Base-by-base conservation (phyloP, 1,284 basidiomycete species). In the Takashimella tepidaria region DNA sequence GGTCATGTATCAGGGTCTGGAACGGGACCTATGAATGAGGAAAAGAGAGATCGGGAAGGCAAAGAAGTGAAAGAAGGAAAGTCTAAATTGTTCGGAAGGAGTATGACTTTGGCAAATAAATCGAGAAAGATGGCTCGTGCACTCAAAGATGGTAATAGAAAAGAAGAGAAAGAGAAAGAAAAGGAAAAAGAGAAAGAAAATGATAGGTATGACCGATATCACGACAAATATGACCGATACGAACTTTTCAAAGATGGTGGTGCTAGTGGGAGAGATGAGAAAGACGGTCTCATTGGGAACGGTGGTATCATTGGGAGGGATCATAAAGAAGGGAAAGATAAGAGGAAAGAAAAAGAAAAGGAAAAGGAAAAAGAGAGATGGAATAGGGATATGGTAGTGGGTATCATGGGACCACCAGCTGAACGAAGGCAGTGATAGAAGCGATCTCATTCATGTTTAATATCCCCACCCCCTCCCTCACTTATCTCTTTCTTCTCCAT, bases 401-500 rank as follows among this genome's bases (percentile, higher is more conserved):
- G 56, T 22, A 71, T 74, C 50, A 74, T 74, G 72, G 72, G 72
- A 4, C 66, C 67, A 21, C 64, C 69, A 11, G 66, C 58, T 5
- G 66, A 64, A 10, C 53, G 59, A 41, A 48, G 56, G 43, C 60
- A 49, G 47, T n/a, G n/a, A n/a, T n/a, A n/a, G n/a, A n/a, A n/a
- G n/a, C n/a, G n/a, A n/a, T n/a, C n/a, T n/a, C n/a, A n/a, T n/a
- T n/a, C n/a, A n/a, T n/a, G n/a, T n/a, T n/a, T n/a, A n/a, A n/a
- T n/a, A n/a, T n/a, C n/a, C n/a, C n/a, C n/a, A n/a, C n/a, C n/a
- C n/a, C n/a, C n/a, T n/a, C n/a, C n/a, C n/a, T n/a, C n/a, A n/a
- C n/a, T n/a, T n/a, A n/a, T n/a, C n/a, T n/a, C n/a, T n/a, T n/a
- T n/a, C n/a, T n/a, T n/a, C n/a, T n/a, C n/a, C n/a, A n/a, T n/a